These are phyloP conservation scores for Thermothelomyces thermophilus DNA, from an alignment of 2,329 filamentous ascomycete genomes.

Conservation along the genomic window DNA sequence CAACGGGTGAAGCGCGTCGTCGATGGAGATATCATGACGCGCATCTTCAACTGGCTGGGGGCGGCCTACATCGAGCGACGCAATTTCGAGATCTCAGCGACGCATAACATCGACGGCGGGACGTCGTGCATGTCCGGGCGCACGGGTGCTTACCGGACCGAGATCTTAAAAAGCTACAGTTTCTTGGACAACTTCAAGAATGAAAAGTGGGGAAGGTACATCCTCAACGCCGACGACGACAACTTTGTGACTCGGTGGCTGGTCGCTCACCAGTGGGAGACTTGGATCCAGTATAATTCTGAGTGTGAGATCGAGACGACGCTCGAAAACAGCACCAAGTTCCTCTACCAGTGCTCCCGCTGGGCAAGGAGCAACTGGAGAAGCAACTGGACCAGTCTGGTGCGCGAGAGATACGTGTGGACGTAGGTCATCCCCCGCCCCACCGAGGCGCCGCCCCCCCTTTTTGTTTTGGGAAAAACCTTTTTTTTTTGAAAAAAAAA, in stretches of 20 bases:
- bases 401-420: slow-evolving; percentile 78
- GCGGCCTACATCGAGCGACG: slow-evolving; percentile 87
- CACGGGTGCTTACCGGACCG: slow-evolving; percentile 84
- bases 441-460: no score
- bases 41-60: slow-evolving; percentile 81
- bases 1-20: slow-evolving; percentile 73
- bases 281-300: slow-evolving; percentile 87
- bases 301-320: slow-evolving; percentile 92
- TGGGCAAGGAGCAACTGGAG: slow-evolving; percentile 98
- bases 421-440: slow-evolving; percentile 59
- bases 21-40: slow-evolving; percentile 51
- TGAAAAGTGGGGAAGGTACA: slow-evolving; percentile 82
- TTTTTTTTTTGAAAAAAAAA: no score
- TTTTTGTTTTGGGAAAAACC: no score
- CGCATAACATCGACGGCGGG: slow-evolving; percentile 88
- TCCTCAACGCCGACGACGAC: slow-evolving; percentile 93
- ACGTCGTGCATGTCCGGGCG: slow-evolving; percentile 95
- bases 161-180: slow-evolving; percentile 76
- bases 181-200: slow-evolving; percentile 88
- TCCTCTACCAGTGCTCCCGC: slow-evolving; percentile 84
- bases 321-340: slow-evolving; percentile 80
- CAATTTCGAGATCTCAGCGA: slow-evolving; percentile 95
- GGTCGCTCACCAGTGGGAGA: slow-evolving; percentile 86
- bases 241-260: slow-evolving; percentile 98
- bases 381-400: slow-evolving; percentile 87